phyloP scores from a whole-genome alignment of 2,329 filamentous ascomycete genomes.

The Didymella keratinophila region DNA sequence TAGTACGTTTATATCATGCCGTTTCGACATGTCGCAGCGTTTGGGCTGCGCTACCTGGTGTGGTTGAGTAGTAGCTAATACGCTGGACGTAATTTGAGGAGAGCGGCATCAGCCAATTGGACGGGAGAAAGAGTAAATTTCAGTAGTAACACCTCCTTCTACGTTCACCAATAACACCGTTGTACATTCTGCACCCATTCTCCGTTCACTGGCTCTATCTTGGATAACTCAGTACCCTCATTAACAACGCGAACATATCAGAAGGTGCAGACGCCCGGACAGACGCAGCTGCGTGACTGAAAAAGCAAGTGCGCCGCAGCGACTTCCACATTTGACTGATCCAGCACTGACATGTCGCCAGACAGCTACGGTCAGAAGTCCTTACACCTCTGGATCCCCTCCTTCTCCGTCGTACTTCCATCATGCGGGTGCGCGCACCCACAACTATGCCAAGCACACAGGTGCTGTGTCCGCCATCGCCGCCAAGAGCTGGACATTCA shows the following conservation, averaged over 20 bases:
- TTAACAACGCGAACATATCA: background rate
- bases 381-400: background rate
- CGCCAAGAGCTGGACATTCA: background rate
- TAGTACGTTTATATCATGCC: constrained; percentile 27
- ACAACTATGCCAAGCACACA: background rate
- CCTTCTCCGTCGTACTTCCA: background rate
- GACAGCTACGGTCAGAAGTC: background rate
- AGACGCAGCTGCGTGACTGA: background rate
- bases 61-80: constrained; percentile 11
- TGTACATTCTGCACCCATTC: background rate
- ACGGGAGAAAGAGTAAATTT: background rate
- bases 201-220: background rate
- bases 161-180: constrained; percentile 4
- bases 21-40: constrained; percentile 13
- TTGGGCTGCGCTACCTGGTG: background rate
- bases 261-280: background rate
- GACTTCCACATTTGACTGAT: background rate
- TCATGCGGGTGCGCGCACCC: background rate
- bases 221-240: no score
- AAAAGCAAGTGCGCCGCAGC: background rate
- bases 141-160: background rate
- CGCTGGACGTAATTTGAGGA: constrained; percentile 15
- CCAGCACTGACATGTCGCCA: background rate
- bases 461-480: background rate
- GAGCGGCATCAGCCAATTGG: background rate